phyloP scores from a whole-genome alignment of 2,329 filamentous ascomycete genomes.

The Talaromyces pinophilus region DNA sequence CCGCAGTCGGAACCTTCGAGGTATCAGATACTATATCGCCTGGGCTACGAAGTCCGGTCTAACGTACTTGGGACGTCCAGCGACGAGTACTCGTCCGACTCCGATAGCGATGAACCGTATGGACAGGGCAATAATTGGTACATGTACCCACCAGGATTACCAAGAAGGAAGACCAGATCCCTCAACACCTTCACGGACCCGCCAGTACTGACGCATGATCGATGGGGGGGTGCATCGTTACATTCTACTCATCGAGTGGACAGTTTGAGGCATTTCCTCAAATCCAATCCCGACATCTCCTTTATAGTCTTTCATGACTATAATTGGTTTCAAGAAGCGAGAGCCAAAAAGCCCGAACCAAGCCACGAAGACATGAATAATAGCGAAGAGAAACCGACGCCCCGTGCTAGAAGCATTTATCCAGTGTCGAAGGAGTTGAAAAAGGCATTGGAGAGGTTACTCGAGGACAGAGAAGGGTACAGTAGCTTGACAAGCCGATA shows the following conservation, averaged over 20 bases:
- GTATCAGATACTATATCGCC: not conserved
- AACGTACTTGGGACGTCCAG: not conserved
- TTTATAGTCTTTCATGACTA: conserved; percentile 5
- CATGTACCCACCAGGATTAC: no score
- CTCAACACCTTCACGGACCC: not conserved
- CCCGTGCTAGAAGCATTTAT: not conserved
- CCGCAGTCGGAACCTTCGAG: not conserved
- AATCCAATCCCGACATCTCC: not conserved
- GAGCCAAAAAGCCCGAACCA: not conserved
- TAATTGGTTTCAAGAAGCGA: not conserved
- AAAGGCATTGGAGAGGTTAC: not conserved
- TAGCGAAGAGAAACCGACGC: not conserved
- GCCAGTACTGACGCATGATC: not conserved
- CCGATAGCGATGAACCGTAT: not conserved
- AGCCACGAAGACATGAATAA: not conserved
- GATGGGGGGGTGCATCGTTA: not conserved
- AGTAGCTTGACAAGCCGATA: not conserved
- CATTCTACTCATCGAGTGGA: not conserved
- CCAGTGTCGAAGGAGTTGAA: not conserved
- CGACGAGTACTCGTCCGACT: not conserved
- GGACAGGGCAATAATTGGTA: not conserved
- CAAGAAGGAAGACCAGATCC: no score
- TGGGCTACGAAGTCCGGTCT: not conserved
- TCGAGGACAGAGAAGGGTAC: not conserved
- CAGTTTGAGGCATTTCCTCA: not conserved